phyloP scores from a whole-genome alignment of 202 grass and related monocot species.

The Bolboschoenoplectus hybrid region DNA sequence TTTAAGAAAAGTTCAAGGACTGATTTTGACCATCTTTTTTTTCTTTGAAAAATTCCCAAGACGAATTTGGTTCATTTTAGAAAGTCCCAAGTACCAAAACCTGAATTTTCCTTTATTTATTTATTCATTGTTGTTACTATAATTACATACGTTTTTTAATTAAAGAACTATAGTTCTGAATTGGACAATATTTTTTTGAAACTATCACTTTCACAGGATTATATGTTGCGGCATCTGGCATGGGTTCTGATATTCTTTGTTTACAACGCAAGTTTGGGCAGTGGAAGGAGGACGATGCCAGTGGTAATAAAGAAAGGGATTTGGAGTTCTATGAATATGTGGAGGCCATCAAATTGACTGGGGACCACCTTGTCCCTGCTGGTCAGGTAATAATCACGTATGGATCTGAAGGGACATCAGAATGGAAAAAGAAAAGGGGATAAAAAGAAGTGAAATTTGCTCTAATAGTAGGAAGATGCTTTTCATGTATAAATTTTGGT shows the following conservation, averaged over 20 bases:
- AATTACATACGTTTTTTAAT: neutral
- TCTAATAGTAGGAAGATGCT: neutral
- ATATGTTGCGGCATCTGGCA: conserved; percentile 71
- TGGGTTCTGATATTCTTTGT: conserved; percentile 78
- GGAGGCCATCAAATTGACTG: conserved; percentile 82
- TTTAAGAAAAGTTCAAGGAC: neutral
- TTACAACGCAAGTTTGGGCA: conserved; percentile 91
- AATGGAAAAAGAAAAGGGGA: neutral
- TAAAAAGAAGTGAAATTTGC: neutral
- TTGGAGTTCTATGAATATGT: conserved; percentile 96
- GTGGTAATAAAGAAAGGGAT: conserved; percentile 44
- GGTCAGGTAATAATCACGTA: conserved; percentile 49
- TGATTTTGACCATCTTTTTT: neutral
- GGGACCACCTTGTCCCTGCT: conserved; percentile 61
- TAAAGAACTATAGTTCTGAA: conserved; percentile 11
- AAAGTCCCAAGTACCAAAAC: conserved; percentile 1
- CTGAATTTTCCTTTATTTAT: conserved; percentile 4
- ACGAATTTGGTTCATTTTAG: neutral
- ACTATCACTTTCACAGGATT: conserved; percentile 57
- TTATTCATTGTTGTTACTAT: neutral
- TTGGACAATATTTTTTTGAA: conserved; percentile 34
- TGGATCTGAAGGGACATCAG: neutral
- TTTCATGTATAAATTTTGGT: neutral
- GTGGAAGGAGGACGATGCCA: conserved; percentile 65
- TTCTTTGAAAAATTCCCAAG: neutral